phyloP scores from a whole-genome alignment of 176 grass and related monocot genomes.

The Oryza longistaminata region DNA sequence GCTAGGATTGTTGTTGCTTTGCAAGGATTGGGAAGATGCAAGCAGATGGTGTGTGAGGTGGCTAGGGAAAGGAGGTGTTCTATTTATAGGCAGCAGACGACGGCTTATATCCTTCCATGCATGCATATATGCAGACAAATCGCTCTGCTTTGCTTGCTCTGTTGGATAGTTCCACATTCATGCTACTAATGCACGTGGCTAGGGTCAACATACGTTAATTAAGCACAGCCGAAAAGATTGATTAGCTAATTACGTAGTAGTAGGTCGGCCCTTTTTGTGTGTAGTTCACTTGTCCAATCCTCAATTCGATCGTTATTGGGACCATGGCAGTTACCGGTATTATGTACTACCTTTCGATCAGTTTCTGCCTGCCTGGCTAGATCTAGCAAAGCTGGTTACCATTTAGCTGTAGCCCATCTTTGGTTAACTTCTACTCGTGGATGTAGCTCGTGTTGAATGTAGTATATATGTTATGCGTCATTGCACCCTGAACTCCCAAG shows the following conservation, averaged over 20 bases:
- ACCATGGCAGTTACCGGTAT: not conserved
- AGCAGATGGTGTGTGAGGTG: not conserved
- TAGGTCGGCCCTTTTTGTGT: conserved; percentile 35
- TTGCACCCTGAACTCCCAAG: too few relatives aligned
- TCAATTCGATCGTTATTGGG: not conserved
- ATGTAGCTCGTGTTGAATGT: not conserved
- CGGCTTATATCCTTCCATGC: not conserved
- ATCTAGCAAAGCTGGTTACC: not conserved
- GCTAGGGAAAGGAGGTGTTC: not conserved
- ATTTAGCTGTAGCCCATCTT: not conserved
- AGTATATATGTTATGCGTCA: not conserved
- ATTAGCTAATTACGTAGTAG: not conserved
- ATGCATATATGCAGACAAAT: not conserved
- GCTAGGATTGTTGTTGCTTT: conserved; percentile 7
- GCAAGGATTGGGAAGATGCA: not conserved
- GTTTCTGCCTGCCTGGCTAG: not conserved
- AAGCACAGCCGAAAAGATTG: not conserved
- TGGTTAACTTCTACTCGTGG: not conserved
- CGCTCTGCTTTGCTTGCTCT: not conserved
- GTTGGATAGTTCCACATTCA: conserved; percentile 9
- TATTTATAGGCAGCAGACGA: conserved; percentile 59
- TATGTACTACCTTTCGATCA: not conserved
- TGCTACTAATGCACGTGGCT: conserved; percentile 25
- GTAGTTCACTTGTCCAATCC: conserved; percentile 14
- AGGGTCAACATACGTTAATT: conserved; percentile 27